Evolutionary conservation across 108 stramenopile species (phyloP).

Genomic region (Nannochloropsis salina): DNA sequence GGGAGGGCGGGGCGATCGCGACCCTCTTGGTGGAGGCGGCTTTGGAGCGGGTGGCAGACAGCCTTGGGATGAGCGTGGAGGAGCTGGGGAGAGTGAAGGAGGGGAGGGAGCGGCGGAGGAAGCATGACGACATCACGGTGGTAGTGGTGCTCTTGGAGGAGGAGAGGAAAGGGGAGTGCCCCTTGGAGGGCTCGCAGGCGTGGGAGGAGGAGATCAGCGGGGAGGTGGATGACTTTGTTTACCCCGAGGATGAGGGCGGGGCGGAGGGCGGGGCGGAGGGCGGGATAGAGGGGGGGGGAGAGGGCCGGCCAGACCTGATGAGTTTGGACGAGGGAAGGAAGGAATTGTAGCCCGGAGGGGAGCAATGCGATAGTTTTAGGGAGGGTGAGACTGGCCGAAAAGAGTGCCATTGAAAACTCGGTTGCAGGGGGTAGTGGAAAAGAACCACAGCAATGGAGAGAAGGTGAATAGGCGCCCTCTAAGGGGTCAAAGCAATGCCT

Average conservation of each 20-base stretch:
- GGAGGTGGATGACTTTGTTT: neutral
- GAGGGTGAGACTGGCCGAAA: too few species aligned
- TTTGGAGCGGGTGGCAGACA: neutral
- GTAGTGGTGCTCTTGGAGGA: neutral
- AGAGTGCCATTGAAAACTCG: too few species aligned
- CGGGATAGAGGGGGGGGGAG: neutral
- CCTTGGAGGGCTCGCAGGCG: neutral
- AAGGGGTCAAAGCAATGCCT: too few species aligned
- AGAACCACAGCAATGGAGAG: too few species aligned
- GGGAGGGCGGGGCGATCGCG: neutral
- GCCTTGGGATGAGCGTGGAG: neutral
- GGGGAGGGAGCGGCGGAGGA: neutral
- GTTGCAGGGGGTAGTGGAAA: too few species aligned
- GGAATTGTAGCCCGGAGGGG: neutral
- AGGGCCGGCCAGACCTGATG: neutral
- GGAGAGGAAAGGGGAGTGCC: neutral
- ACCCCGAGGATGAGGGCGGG: neutral
- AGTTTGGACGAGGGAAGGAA: neutral
- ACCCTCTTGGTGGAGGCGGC: neutral
- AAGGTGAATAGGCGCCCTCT: too few species aligned
- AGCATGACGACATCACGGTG: neutral
- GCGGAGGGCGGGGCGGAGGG: neutral
- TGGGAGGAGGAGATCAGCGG: neutral
- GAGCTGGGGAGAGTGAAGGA: neutral
- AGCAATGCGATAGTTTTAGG: neutral